phyloP scores from a whole-genome alignment of 73 alveolate species.

The Breviolum minutum region DNA sequence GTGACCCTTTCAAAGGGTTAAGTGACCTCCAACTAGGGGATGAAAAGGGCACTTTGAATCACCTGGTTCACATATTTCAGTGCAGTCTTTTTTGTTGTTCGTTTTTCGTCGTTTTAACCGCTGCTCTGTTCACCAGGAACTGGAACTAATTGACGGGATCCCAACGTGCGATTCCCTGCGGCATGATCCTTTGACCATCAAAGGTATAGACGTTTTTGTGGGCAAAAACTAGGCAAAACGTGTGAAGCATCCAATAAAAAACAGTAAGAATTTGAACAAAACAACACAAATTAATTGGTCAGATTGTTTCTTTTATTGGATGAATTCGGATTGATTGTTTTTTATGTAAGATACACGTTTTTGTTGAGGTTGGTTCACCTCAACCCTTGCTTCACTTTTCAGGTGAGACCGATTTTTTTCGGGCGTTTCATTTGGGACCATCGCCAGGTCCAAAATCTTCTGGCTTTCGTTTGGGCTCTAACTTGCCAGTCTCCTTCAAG shows the following conservation, averaged over 20 bases:
- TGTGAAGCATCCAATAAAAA: not conserved
- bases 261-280: too few relatives aligned
- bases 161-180: not conserved
- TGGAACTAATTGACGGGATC: not conserved
- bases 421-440: constrained; percentile 71
- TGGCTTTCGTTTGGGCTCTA: constrained; percentile 77
- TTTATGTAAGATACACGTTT: too few relatives aligned
- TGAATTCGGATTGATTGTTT: not conserved
- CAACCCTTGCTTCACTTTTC: not conserved
- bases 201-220: too few relatives aligned
- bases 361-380: not conserved
- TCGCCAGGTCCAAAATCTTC: constrained; percentile 93
- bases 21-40: too few relatives aligned
- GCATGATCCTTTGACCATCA: not conserved
- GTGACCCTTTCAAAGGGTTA: too few relatives aligned
- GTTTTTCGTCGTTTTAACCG: not conserved
- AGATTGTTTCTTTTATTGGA: too few relatives aligned
- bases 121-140: not conserved
- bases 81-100: not conserved
- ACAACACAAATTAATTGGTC: too few relatives aligned
- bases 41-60: too few relatives aligned
- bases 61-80: too few relatives aligned
- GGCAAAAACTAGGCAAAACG: not conserved
- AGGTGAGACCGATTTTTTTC: not conserved
- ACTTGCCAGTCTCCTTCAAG: constrained; percentile 89